Evolutionary conservation across 1,284 basidiomycete species (phyloP).

Genomic region (Xerocomus minutiporus): DNA sequence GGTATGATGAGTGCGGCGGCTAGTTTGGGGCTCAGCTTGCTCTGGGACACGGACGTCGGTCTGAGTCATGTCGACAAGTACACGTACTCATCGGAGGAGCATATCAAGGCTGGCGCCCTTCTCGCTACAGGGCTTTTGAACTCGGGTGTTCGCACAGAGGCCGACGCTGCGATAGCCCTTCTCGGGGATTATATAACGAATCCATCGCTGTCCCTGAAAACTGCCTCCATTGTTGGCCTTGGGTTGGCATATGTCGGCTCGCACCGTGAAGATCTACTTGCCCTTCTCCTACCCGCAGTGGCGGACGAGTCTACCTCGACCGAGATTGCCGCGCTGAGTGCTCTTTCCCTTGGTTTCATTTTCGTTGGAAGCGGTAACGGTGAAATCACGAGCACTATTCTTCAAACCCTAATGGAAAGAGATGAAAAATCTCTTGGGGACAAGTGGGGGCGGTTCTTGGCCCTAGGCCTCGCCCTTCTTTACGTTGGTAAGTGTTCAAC

Average conservation of each 20-base stretch:
- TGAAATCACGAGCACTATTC: slow-evolving; percentile 84
- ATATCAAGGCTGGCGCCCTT: slow-evolving; percentile 97
- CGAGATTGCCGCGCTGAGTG: slow-evolving; percentile 85
- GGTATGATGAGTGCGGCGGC: slow-evolving; percentile 98
- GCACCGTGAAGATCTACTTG: slow-evolving; percentile 83
- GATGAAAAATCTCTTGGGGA: slow-evolving; percentile 75
- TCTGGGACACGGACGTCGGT: slow-evolving; percentile 97
- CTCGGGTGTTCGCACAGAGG: slow-evolving; percentile 86
- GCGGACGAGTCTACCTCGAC: slow-evolving; percentile 81
- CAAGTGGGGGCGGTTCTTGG: slow-evolving; percentile 94
- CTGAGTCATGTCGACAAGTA: slow-evolving; percentile 97
- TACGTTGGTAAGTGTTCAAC: slow-evolving; percentile 67
- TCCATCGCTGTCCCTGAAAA: slow-evolving; percentile 80
- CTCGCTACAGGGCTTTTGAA: slow-evolving; percentile 94
- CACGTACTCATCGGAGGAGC: slow-evolving; percentile 93
- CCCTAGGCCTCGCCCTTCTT: slow-evolving; percentile 84
- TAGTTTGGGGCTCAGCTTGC: slow-evolving; percentile 85
- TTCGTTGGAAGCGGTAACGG: slow-evolving; percentile 96
- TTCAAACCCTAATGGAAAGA: slow-evolving; percentile 91
- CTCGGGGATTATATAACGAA: slow-evolving; percentile 91
- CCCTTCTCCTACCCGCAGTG: slow-evolving; percentile 74
- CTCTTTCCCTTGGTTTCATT: slow-evolving; percentile 90
- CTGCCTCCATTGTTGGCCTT: slow-evolving; percentile 85
- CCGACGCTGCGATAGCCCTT: slow-evolving; percentile 90
- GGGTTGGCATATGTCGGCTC: slow-evolving; percentile 95